Percentiles rank a stretch among this genome's conserved stretches.
Conservation (phyloP, 306 rosid species). For the Sphenostylis stenocarpa region DNA sequence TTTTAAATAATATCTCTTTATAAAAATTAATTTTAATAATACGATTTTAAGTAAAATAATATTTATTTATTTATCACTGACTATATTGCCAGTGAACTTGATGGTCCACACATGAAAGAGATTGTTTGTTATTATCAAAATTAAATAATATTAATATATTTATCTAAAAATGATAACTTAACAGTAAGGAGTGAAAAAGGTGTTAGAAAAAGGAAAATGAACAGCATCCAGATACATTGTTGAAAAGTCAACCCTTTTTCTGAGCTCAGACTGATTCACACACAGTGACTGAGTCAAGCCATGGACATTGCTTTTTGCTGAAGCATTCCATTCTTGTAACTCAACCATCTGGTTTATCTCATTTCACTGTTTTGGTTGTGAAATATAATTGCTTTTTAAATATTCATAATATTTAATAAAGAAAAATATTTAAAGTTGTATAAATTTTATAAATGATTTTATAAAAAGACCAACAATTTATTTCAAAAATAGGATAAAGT, state of each 20-base stretch:
- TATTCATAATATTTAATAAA: too few relatives aligned
- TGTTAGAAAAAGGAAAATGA: not conserved
- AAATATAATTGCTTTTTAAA: too few relatives aligned
- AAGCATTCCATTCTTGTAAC: not conserved
- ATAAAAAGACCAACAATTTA: too few relatives aligned
- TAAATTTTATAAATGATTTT: too few relatives aligned
- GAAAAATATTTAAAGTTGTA: too few relatives aligned
- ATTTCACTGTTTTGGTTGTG: too few relatives aligned
- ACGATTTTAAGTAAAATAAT: too few relatives aligned
- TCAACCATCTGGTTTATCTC: too few relatives aligned
- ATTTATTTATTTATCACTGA: not conserved
- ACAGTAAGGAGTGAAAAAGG: not conserved
- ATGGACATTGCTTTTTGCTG: not conserved
- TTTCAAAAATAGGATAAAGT: too few relatives aligned
- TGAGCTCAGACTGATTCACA: not conserved
- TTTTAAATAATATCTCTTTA: too few relatives aligned
- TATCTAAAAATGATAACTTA: not conserved
- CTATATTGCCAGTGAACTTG: not conserved
- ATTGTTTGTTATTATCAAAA: not conserved
- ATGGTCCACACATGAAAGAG: not conserved
- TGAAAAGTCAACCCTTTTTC: conserved; percentile 25
- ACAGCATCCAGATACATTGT: not conserved
- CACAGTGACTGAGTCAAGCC: not conserved
- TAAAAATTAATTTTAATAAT: too few relatives aligned
- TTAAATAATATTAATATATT: too few relatives aligned